phyloP scores from a whole-genome alignment of 495 filamentous ascomycete species.

The Darksidea phi region DNA sequence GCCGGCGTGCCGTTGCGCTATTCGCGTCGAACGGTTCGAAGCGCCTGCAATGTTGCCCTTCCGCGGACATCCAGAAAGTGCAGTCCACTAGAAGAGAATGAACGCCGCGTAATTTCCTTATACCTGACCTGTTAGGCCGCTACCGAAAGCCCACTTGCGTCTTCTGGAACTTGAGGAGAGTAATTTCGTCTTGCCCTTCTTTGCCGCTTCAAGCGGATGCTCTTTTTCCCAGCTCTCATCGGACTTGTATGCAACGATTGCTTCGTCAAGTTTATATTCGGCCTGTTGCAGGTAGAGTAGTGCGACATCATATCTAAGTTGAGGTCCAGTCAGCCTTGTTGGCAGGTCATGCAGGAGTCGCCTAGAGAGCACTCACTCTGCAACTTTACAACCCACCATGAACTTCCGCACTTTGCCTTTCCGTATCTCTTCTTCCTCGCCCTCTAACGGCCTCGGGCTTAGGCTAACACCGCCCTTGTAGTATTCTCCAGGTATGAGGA shows the following conservation, averaged over 20 bases:
- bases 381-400: conserved; percentile 69
- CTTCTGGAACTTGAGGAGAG: conserved; percentile 3
- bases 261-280: conserved; percentile 62
- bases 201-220: conserved; percentile 55
- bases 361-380: conserved; percentile 46
- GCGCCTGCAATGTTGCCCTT: no score
- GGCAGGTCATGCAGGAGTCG: conserved; percentile 4
- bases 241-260: conserved; percentile 58
- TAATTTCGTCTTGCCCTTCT: conserved; percentile 42
- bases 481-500: conserved; percentile 65
- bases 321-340: conserved; percentile 36
- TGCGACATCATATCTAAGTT: conserved; percentile 64
- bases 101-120: not conserved
- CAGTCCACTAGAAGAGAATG: not conserved
- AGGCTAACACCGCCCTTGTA: conserved; percentile 63
- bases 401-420: conserved; percentile 66
- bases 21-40: no score
- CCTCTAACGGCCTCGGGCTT: conserved; percentile 63
- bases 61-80: not conserved
- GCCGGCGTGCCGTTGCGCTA: no score
- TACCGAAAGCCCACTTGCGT: conserved; percentile 31
- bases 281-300: conserved; percentile 66
- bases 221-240: conserved; percentile 72
- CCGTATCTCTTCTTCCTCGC: conserved; percentile 64
- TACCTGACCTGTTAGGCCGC: conserved; percentile 31